A percentile compares a stretch with the other conserved stretches of the same genome.
Conservation (phyloP, 129 eudicot genomes). For the Glebionis coronaria region DNA sequence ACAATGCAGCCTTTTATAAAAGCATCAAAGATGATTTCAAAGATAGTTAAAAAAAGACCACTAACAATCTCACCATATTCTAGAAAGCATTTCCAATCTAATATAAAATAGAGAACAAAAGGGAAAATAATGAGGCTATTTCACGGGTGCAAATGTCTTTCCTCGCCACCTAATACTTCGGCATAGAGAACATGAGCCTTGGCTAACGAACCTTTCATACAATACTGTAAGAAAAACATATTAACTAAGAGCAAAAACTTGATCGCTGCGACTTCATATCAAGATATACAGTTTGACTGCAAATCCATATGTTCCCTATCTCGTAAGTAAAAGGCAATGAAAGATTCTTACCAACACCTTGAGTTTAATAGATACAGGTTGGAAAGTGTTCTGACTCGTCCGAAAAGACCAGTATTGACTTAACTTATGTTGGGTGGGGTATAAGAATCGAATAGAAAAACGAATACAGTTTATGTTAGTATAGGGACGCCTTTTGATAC, state of each 20-base stretch:
- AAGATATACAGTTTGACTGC: background rate
- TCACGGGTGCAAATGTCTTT: constrained; percentile 73
- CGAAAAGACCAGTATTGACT: too few relatives aligned
- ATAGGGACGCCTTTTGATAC: too few relatives aligned
- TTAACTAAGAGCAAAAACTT: background rate
- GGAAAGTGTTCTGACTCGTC: too few relatives aligned
- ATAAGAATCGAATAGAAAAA: too few relatives aligned
- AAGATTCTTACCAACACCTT: constrained; percentile 71
- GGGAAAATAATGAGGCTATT: constrained; percentile 56
- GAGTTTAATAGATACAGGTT: constrained; percentile 64
- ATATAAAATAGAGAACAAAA: background rate
- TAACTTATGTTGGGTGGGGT: too few relatives aligned
- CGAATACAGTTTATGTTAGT: too few relatives aligned
- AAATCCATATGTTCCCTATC: constrained; percentile 3
- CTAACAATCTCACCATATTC: background rate
- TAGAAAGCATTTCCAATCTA: background rate
- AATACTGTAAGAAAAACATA: constrained; percentile 48
- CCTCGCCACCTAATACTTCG: constrained; percentile 83
- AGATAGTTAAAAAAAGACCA: constrained; percentile 39
- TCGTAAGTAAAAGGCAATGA: constrained; percentile 2
- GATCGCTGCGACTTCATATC: background rate
- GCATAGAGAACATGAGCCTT: constrained; percentile 91
- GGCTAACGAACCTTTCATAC: constrained; percentile 74
- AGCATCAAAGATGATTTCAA: constrained; percentile 80
- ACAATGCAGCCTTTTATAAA: constrained; percentile 82